These are phyloP conservation scores for Kickxella alabastrina DNA, from an alignment of 192 early-diverging fungal genomes.

Conservation along the genomic window DNA sequence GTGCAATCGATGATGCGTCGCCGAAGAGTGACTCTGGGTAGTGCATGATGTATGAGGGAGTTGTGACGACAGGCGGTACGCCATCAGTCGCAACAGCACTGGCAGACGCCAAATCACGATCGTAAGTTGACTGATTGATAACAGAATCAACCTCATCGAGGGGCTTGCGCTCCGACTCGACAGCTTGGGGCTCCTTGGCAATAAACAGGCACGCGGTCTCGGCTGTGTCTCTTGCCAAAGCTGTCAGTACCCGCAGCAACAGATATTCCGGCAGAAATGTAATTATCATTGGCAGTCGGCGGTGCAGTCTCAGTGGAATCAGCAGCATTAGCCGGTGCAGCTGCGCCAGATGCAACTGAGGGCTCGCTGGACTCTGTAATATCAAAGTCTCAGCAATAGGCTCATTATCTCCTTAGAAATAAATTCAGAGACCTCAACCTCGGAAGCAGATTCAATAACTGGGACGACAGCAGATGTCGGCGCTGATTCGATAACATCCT, in stretches of 20 bases:
- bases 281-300: neutral
- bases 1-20: conserved; percentile 29
- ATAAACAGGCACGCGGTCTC: neutral
- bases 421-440: neutral
- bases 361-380: conserved; percentile 3
- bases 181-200: conserved; percentile 1
- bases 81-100: neutral
- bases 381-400: conserved; percentile 6
- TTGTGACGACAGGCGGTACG: conserved; percentile 10
- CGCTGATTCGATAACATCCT: neutral
- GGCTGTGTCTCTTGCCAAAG: neutral
- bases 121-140: conserved; percentile 2
- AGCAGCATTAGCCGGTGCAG: conserved; percentile 4
- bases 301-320: neutral
- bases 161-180: neutral
- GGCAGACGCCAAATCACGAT: neutral
- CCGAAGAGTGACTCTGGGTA: conserved; percentile 47
- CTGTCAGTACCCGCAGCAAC: neutral
- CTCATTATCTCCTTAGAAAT: neutral
- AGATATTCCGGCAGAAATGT: neutral
- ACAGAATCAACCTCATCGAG: conserved; percentile 20
- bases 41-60: conserved; percentile 49
- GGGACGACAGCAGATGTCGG: neutral
- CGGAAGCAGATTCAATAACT: neutral
- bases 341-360: neutral